Conservation (phyloP, 495 filamentous ascomycete species). For the Penicillium herquei region DNA sequence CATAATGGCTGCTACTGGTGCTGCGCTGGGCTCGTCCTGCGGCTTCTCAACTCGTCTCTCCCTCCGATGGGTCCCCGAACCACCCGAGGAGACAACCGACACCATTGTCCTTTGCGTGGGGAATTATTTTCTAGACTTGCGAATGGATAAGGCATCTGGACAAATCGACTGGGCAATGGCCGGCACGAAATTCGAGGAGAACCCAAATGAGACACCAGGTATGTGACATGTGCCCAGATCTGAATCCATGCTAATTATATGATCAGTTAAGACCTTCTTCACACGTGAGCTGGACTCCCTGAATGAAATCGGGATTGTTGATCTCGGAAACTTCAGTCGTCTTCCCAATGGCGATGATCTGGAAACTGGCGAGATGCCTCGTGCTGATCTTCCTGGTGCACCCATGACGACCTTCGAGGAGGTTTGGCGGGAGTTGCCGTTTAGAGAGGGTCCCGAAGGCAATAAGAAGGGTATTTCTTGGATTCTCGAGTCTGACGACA, state of each 20-base stretch:
- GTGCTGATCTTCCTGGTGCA: constrained; percentile 32
- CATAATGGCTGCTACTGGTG: constrained; percentile 12
- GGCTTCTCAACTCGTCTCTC: constrained; percentile 14
- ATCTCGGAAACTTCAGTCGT: constrained; percentile 34
- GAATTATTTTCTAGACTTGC: constrained; percentile 16
- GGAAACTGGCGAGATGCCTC: constrained; percentile 39
- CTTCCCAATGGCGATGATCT: constrained; percentile 42
- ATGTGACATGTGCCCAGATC: background rate
- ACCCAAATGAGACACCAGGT: constrained; percentile 12
- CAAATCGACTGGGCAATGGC: constrained; percentile 26
- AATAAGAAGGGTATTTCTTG: constrained; percentile 28
- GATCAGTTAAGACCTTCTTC: constrained; percentile 33
- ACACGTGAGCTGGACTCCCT: constrained; percentile 43
- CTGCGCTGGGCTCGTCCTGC: constrained; percentile 6
- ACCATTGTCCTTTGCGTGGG: constrained; percentile 18
- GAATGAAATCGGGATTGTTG: constrained; percentile 31
- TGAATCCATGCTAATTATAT: background rate
- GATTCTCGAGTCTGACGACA: constrained; percentile 33
- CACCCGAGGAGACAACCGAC: constrained; percentile 16
- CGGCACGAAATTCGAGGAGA: constrained; percentile 11
- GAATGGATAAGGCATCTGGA: constrained; percentile 18
- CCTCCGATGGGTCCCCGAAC: constrained; percentile 18
- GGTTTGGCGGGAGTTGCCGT: constrained; percentile 37
- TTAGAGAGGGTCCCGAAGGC: constrained; percentile 24
- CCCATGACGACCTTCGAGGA: constrained; percentile 39